Conservation (phyloP, 176 grass and related monocot species). For the Carex myosuroides region DNA sequence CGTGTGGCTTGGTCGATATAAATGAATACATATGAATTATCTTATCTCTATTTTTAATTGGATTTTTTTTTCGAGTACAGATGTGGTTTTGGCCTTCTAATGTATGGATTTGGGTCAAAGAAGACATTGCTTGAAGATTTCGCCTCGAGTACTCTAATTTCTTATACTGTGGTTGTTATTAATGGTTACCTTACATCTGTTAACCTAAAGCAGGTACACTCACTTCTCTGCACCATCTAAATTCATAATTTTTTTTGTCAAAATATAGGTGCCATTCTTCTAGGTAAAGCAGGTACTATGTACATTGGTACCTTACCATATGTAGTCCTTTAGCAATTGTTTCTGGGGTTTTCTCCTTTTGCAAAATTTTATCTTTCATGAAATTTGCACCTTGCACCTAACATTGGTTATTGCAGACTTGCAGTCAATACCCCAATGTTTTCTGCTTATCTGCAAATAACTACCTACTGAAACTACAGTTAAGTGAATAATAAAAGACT, state of each 20-base stretch:
- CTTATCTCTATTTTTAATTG: neutral
- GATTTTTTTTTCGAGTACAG: slow-evolving; percentile 20
- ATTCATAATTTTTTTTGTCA: neutral
- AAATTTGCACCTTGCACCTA: neutral
- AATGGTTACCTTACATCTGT: slow-evolving; percentile 85
- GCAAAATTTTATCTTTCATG: neutral
- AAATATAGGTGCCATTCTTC: neutral
- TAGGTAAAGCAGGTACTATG: neutral
- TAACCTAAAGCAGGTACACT: slow-evolving; percentile 77
- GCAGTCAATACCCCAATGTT: neutral
- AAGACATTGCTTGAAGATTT: slow-evolving; percentile 81
- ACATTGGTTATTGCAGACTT: neutral
- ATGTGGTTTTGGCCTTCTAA: slow-evolving; percentile 71
- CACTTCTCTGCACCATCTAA: neutral
- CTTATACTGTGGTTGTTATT: slow-evolving; percentile 64
- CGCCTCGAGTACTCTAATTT: slow-evolving; percentile 57
- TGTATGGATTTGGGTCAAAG: slow-evolving; percentile 97
- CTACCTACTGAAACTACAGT: neutral
- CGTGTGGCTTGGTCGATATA: neutral
- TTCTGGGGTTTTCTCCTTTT: neutral
- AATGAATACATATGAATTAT: neutral
- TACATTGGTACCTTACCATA: neutral
- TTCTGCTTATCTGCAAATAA: neutral
- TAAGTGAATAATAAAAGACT: neutral
- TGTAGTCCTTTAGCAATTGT: neutral